These are phyloP conservation scores for Rheum nobile DNA, from an alignment of 148 eudicot species.

Conservation along the genomic window DNA sequence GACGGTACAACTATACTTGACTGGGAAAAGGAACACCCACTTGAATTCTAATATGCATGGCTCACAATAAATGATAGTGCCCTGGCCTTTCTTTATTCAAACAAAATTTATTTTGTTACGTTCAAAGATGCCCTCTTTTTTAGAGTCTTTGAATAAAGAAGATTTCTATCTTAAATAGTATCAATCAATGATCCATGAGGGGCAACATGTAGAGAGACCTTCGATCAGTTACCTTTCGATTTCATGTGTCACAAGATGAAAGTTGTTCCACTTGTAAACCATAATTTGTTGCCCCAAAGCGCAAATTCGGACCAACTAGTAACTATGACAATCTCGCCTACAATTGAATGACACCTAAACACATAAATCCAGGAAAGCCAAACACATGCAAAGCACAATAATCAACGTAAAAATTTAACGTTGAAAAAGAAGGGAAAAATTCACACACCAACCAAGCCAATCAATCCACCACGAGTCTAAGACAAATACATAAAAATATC, in stretches of 20 bases:
- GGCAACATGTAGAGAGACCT: not conserved
- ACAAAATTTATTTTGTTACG: not conserved
- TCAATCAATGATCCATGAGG: not conserved
- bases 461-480: no score
- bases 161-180: not conserved
- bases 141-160: not conserved
- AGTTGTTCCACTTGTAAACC: no score
- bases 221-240: not conserved
- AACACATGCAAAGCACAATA: no score
- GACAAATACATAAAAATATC: no score
- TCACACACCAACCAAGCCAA: no score
- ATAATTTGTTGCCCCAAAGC: no score
- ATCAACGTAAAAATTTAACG: no score
- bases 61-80: not conserved
- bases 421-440: no score
- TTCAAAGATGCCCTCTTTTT: conserved; percentile 4
- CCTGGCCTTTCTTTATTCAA: not conserved
- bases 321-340: no score
- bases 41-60: not conserved
- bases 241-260: not conserved
- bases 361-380: no score
- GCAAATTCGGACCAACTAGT: no score
- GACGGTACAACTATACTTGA: not conserved
- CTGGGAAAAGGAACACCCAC: not conserved
- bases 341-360: no score